Evolutionary conservation across 441 rosid species (phyloP), one percentile per base, ranked within the genome.

Genomic region (Brassica balearica): DNA sequence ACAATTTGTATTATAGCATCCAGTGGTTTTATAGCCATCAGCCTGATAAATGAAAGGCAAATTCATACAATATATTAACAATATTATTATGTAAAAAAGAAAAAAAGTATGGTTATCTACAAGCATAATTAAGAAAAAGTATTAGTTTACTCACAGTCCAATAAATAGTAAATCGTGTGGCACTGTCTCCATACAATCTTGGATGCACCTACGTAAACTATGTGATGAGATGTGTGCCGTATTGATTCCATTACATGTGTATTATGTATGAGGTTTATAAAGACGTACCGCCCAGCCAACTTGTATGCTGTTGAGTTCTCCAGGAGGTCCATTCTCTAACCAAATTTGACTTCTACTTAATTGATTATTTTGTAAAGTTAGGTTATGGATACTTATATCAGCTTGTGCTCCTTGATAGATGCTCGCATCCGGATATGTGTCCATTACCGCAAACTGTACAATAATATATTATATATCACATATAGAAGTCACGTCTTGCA

Each of bases 401-500:
- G 79, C 73, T 41, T 59, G 14, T 58, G 68, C 79, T 59, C 68
- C 73, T 68, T 34, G 20, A 25, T 75, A 75, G 22, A 75, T 68
- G 17, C 5, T 59, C 3, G 61, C 61, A 68, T 59, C 68, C 11
- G 2, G 0, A 36, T 23, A 1, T 5, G 73, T 58, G 4, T 75
- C 61, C 3, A 75, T 68, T 59, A 0, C 1, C 17, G 78, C 78
- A 67, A 67, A 75, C 78, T 75, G n/a, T 66, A 59, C 32, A 20
- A 58, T 2, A 58, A 20, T 58, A 53, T 4, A 10, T 29, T 29
- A 29, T 29, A 29, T 29, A 29, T 32, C 17, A 10, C 8, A 53
- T 9, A 55, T 6, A 14, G 51, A 69, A 48, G 1, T 27, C 2
- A 5, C 4, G 2, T n/a, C 2, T 51, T 43, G 41, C 41, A 61